These are phyloP conservation scores for Pseudogymnoascus sp. DNA, from an alignment of 2,329 filamentous ascomycete genomes.

Conservation along the genomic window DNA sequence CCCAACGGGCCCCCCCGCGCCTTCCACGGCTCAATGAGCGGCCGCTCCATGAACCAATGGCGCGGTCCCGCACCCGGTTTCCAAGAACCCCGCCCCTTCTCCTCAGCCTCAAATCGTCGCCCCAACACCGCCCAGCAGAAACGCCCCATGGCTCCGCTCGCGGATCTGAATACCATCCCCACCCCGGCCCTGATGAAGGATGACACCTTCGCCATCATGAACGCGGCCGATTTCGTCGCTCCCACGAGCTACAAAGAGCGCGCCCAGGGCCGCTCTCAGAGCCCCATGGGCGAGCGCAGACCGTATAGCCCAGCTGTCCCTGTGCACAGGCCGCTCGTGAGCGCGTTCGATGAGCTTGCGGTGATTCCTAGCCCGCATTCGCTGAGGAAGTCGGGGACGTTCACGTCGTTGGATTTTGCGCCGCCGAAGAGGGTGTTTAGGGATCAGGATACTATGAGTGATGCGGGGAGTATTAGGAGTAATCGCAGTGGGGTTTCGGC, in stretches of 20 bases:
- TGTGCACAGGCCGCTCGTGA: constrained; percentile 69
- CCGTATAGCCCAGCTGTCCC: constrained; percentile 71
- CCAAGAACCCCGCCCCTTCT: constrained; percentile 52
- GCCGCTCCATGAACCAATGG: constrained; percentile 22
- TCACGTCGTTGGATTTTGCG: constrained; percentile 74
- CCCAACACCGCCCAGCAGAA: constrained; percentile 33
- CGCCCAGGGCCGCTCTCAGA: constrained; percentile 60
- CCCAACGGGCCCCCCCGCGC: constrained; percentile 50
- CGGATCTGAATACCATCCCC: constrained; percentile 67
- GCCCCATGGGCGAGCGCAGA: constrained; percentile 55
- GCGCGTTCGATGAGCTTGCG: constrained; percentile 79
- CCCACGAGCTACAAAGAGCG: constrained; percentile 60
- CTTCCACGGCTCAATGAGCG: constrained; percentile 16
- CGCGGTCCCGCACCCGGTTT: constrained; percentile 20
- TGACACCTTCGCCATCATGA: constrained; percentile 63
- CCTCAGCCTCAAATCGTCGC: constrained; percentile 48
- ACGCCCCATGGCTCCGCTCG: constrained; percentile 63
- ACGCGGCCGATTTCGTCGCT: constrained; percentile 79
- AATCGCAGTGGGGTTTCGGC: constrained; percentile 57
- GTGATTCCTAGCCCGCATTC: constrained; percentile 81
- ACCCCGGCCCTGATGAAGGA: constrained; percentile 80
- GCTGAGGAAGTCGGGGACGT: constrained; percentile 70
- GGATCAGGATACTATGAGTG: constrained; percentile 49
- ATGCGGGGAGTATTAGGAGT: constrained; percentile 59
- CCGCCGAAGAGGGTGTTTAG: constrained; percentile 69